phyloP scores from a whole-genome alignment of 2,329 filamentous ascomycete species.

The Coniochaeta pulveracea region DNA sequence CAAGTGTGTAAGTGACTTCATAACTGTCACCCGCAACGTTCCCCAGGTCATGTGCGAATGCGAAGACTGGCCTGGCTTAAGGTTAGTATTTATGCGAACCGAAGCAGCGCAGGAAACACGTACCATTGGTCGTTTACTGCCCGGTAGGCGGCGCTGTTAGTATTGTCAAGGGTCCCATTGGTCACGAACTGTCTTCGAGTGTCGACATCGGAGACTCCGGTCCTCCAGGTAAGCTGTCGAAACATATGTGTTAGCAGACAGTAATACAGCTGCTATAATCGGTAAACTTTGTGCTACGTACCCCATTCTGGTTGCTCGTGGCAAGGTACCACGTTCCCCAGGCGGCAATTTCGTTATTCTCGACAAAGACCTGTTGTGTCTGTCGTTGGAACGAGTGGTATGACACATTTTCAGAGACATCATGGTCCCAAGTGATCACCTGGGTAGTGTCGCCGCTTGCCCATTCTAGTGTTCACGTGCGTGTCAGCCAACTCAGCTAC shows the following conservation, averaged over 20 bases:
- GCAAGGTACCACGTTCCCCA: slow-evolving; percentile 77
- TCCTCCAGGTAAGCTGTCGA: slow-evolving; percentile 53
- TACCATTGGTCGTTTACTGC: slow-evolving; percentile 51
- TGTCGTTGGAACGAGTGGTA: slow-evolving; percentile 55
- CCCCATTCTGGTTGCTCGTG: slow-evolving; percentile 41
- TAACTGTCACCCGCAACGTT: slow-evolving; percentile 23
- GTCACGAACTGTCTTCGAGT: slow-evolving; percentile 57
- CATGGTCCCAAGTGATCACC: slow-evolving; percentile 52
- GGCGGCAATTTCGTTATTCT: slow-evolving; percentile 59
- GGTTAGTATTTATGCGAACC: too few species aligned
- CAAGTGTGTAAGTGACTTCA: slow-evolving; percentile 59
- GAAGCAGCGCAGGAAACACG: too few species aligned
- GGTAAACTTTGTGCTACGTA: slow-evolving; percentile 15
- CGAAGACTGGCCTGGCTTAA: slow-evolving; percentile 61
- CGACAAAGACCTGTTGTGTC: slow-evolving; percentile 54
- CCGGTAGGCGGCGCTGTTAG: slow-evolving; percentile 53
- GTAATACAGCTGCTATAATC: slow-evolving; percentile 7
- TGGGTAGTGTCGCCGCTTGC: slow-evolving; percentile 48
- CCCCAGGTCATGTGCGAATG: slow-evolving; percentile 54
- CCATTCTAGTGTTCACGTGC: slow-evolving; percentile 46
- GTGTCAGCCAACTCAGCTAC: slow-evolving; percentile 5
- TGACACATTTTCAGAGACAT: slow-evolving; percentile 34
- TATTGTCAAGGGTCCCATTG: slow-evolving; percentile 51
- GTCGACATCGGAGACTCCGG: slow-evolving; percentile 44
- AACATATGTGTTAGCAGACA: not conserved